Evolutionary conservation across 2,329 filamentous ascomycete species (phyloP).

Genomic region (Clarireedia hainanense): DNA sequence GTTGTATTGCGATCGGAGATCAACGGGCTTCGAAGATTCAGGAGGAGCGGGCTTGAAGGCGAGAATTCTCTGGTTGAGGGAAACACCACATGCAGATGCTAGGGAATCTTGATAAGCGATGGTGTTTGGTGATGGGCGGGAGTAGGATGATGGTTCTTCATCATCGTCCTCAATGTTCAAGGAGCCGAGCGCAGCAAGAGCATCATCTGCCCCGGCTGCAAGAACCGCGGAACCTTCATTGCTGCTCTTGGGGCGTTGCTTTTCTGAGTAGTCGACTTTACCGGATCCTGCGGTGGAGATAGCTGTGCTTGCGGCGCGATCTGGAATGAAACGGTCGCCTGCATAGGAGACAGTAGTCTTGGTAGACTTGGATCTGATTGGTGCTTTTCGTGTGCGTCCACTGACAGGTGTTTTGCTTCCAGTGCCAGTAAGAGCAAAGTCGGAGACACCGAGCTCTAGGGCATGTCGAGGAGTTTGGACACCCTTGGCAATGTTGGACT

Average conservation of each 20-base stretch:
- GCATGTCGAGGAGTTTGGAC: conserved; percentile 70
- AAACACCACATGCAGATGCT: conserved; percentile 85
- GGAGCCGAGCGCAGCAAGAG: conserved; percentile 69
- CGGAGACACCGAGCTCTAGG: conserved; percentile 84
- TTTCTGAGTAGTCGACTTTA: conserved; percentile 69
- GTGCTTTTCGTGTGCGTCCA: conserved; percentile 46
- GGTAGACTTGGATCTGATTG: conserved; percentile 44
- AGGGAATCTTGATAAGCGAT: conserved; percentile 89
- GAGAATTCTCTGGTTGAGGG: conserved; percentile 87
- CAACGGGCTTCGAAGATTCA: conserved; percentile 96
- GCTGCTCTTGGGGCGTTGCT: conserved; percentile 63
- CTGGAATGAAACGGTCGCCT: conserved; percentile 89
- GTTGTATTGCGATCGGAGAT: conserved; percentile 96
- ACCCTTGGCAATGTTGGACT: conserved; percentile 83
- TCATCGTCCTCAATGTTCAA: conserved; percentile 63
- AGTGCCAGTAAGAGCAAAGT: conserved; percentile 85
- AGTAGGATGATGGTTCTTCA: conserved; percentile 58
- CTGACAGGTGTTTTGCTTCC: conserved; percentile 58
- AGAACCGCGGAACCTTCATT: conserved; percentile 68
- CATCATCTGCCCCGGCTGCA: conserved; percentile 64
- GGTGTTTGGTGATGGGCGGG: conserved; percentile 76
- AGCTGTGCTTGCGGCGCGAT: conserved; percentile 81
- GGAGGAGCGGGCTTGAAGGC: conserved; percentile 98
- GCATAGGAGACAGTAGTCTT: conserved; percentile 75
- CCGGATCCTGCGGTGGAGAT: conserved; percentile 73